Evolutionary conservation across 2,329 filamentous ascomycete genomes (phyloP), one percentile per base, ranked within the genome.

Genomic region (Drechslerella stenobrocha): DNA sequence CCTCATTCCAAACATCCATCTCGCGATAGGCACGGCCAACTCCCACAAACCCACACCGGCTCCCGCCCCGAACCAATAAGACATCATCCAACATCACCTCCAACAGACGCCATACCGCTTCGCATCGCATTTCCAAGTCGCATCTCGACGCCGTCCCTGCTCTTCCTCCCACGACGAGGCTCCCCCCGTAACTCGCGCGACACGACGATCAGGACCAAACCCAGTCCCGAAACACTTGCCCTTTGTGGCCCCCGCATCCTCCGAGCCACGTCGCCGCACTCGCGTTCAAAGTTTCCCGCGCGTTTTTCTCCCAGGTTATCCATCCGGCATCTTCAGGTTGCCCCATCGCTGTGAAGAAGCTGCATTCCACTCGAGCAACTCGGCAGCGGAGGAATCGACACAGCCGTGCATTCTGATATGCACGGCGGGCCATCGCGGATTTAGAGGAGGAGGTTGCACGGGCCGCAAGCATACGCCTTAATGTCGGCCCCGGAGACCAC

Each of bases 391-490:
- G 44, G 26, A 47, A 30, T 26, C 44, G 26, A 47, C 2, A 30
- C n/a, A 30, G 44, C 22, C 23, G 15, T 55, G 50, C 50, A 67
- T 56, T 46, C 18, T 56, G 55, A 67, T 58, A 67, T 67, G 63
- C 55, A 59, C 55, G 48, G 63, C 55, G 55, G 55, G 46, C 51
- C 46, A 67, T 67, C 50, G 52, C 50, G 46, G 55, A 46, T 35
- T 46, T 67, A 60, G 47, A 56, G 63, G 63, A 67, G 63, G 63
- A 67, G 63, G 60, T 59, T 59, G 63, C 63, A 60, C 48, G 63
- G 55, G 55, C 55, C 44, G 55, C 55, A 48, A 45, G 53, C 55
- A 45, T 56, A 35, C 44, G 44, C 35, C 55, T 60, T 56, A 59
- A 67, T 67, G 63, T 60, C 63, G 55, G 63, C 63, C 63, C 55